Percentiles rank a stretch among this genome's conserved stretches.
Conservation (phyloP, 768 basidiomycete genomes). For the Russula brevipes region DNA sequence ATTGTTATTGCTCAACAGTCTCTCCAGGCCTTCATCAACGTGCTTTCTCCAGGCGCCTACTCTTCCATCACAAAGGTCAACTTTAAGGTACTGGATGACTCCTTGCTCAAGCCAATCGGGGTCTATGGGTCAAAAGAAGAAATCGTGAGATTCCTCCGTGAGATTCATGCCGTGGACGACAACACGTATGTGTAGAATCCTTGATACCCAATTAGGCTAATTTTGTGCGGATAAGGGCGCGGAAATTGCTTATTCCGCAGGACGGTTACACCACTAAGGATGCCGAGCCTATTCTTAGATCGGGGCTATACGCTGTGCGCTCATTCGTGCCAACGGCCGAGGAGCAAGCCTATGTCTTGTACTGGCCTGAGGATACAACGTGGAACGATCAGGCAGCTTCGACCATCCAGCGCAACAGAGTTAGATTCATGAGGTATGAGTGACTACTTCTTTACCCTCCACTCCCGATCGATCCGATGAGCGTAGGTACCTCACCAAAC, state of each 20-base stretch:
- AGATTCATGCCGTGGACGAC: slow-evolving; percentile 36
- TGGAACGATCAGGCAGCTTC: slow-evolving; percentile 49
- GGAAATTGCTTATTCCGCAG: slow-evolving; percentile 22
- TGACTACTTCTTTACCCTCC: neutral
- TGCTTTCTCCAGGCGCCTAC: slow-evolving; percentile 48
- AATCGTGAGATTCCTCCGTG: slow-evolving; percentile 43
- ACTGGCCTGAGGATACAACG: slow-evolving; percentile 58
- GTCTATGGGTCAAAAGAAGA: slow-evolving; percentile 52
- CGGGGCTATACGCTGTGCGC: slow-evolving; percentile 48
- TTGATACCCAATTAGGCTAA: neutral
- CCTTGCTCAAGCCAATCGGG: slow-evolving; percentile 46
- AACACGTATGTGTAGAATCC: slow-evolving; percentile 35
- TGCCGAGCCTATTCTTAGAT: slow-evolving; percentile 35
- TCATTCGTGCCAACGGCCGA: slow-evolving; percentile 23
- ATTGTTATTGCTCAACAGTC: slow-evolving; percentile 54
- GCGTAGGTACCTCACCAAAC: slow-evolving; percentile 17
- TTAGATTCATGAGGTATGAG: slow-evolving; percentile 57
- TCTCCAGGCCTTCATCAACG: slow-evolving; percentile 45
- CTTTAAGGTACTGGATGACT: slow-evolving; percentile 47
- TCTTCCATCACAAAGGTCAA: slow-evolving; percentile 50
- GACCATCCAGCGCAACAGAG: slow-evolving; percentile 47
- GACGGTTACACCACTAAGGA: slow-evolving; percentile 21
- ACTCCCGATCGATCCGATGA: neutral
- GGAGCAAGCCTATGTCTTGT: slow-evolving; percentile 43
- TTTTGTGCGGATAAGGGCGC: slow-evolving; percentile 18